Evolutionary conservation across 352 stramenopile species (phyloP).

Genomic region (Pythium aquatile): DNA sequence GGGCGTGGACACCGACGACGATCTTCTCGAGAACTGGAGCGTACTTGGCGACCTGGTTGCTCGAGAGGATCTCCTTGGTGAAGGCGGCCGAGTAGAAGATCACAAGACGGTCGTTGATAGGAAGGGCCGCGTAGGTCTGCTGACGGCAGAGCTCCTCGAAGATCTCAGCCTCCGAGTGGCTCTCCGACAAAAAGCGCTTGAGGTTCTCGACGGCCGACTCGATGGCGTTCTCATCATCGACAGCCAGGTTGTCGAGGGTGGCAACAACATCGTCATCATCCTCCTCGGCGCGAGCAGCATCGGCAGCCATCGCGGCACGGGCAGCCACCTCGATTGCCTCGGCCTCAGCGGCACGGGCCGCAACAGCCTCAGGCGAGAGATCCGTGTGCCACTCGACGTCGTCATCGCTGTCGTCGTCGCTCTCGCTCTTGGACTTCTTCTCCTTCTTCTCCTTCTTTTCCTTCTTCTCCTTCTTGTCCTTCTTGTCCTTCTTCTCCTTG

Average conservation of each 20-base stretch:
- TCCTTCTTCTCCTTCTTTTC: slow-evolving; percentile 84
- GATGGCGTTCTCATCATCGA: slow-evolving; percentile 84
- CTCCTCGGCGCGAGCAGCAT: slow-evolving; percentile 25
- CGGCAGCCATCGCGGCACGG: slow-evolving; percentile 60
- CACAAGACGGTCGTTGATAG: slow-evolving; percentile 92
- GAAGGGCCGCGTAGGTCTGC: slow-evolving; percentile 90
- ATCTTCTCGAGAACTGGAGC: slow-evolving; percentile 83
- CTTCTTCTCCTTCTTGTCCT: slow-evolving; percentile 87
- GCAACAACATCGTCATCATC: slow-evolving; percentile 52
- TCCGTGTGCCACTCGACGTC: slow-evolving; percentile 87
- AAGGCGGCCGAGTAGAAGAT: slow-evolving; percentile 92
- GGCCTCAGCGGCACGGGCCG: slow-evolving; percentile 74
- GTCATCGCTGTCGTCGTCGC: slow-evolving; percentile 53
- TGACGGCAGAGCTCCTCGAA: slow-evolving; percentile 92
- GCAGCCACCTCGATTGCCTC: slow-evolving; percentile 81
- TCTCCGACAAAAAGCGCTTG: slow-evolving; percentile 51
- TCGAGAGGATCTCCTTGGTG: slow-evolving; percentile 88
- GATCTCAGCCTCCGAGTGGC: slow-evolving; percentile 56
- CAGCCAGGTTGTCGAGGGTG: slow-evolving; percentile 77
- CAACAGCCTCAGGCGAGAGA: slow-evolving; percentile 77
- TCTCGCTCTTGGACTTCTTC: slow-evolving; percentile 65
- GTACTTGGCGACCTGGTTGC: slow-evolving; percentile 90
- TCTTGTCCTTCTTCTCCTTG: slow-evolving; percentile 61
- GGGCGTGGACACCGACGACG: slow-evolving; percentile 82
- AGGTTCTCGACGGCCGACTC: slow-evolving; percentile 70